Conservation (phyloP, 257 asterid species). For the Lavandula angustifolia region DNA sequence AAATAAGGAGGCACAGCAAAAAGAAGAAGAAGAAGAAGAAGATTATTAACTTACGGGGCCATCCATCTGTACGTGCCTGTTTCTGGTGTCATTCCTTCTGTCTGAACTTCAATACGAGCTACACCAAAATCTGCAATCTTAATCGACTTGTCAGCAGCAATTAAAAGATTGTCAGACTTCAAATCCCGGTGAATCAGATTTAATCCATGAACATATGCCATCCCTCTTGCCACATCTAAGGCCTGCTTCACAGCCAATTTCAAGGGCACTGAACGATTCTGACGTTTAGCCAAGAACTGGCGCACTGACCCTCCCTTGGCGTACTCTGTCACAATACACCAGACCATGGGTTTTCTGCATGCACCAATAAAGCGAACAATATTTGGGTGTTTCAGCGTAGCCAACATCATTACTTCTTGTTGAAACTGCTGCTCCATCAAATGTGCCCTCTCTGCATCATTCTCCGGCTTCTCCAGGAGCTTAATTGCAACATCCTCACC, state of each 20-base stretch:
- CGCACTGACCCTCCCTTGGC: conserved; percentile 98
- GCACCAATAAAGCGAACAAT: conserved; percentile 95
- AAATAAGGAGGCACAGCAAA: too few relatives aligned
- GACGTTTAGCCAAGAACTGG: conserved; percentile 79
- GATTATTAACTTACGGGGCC: conserved; percentile 85
- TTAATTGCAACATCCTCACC: conserved; percentile 95
- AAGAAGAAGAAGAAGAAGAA: background rate
- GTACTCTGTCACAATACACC: conserved; percentile 97
- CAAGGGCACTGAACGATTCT: conserved; percentile 86
- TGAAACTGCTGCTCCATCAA: conserved; percentile 98
- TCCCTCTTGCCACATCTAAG: conserved; percentile 95
- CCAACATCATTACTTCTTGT: conserved; percentile 98
- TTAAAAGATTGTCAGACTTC: conserved; percentile 94
- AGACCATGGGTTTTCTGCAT: conserved; percentile 95
- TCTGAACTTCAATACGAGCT: conserved; percentile 96
- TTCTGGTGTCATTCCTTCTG: conserved; percentile 99
- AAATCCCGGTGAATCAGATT: conserved; percentile 90
- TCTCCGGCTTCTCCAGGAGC: conserved; percentile 91
- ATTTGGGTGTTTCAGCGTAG: conserved; percentile 82
- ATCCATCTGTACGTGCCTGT: conserved; percentile 99
- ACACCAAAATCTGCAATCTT: conserved; percentile 98
- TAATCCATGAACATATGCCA: conserved; percentile 91
- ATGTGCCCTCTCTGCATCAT: conserved; percentile 77
- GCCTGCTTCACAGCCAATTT: conserved; percentile 99
- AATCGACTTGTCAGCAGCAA: conserved; percentile 87